These are phyloP conservation scores for Epichloe aotearoae DNA, from an alignment of 2,329 filamentous ascomycete species.

Conservation along the genomic window DNA sequence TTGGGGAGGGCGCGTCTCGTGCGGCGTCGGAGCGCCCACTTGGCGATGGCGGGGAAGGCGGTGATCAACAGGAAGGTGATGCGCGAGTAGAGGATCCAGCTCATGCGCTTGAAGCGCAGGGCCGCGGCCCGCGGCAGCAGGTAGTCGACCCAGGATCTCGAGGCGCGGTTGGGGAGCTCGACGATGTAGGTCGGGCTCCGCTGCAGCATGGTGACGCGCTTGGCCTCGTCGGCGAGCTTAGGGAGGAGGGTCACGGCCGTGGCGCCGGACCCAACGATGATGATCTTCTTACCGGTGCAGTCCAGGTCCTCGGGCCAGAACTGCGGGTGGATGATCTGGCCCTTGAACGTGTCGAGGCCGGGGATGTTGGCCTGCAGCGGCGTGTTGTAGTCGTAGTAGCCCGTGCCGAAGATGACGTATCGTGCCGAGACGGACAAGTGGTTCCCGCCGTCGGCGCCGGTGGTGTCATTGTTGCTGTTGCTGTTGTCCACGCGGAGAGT, in stretches of 20 bases:
- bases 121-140: slow-evolving; percentile 26
- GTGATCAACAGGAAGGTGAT: slow-evolving; percentile 12
- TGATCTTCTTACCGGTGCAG: slow-evolving; percentile 49
- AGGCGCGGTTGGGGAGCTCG: slow-evolving; percentile 33
- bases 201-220: slow-evolving; percentile 62
- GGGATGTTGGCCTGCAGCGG: slow-evolving; percentile 47
- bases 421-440: slow-evolving; percentile 19
- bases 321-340: slow-evolving; percentile 51
- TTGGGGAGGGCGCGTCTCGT: slow-evolving; percentile 32
- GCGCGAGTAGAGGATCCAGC: slow-evolving; percentile 32
- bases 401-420: slow-evolving; percentile 35
- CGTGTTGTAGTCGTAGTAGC: slow-evolving; percentile 58
- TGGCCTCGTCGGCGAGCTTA: slow-evolving; percentile 47
- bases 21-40: slow-evolving; percentile 30
- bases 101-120: slow-evolving; percentile 21
- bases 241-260: slow-evolving; percentile 66
- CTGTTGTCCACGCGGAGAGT: slow-evolving; percentile 26
- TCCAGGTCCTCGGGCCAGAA: slow-evolving; percentile 59
- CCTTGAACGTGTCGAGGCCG: slow-evolving; percentile 50
- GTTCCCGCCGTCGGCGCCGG: too few species aligned
- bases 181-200: slow-evolving; percentile 59
- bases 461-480: slow-evolving; percentile 2
- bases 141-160: slow-evolving; percentile 10
- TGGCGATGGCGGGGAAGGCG: too few species aligned
- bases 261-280: slow-evolving; percentile 62